Percentiles rank a stretch among this genome's conserved stretches.
Conservation (phyloP, 2,329 filamentous ascomycete species). For the Curvularia sp. region DNA sequence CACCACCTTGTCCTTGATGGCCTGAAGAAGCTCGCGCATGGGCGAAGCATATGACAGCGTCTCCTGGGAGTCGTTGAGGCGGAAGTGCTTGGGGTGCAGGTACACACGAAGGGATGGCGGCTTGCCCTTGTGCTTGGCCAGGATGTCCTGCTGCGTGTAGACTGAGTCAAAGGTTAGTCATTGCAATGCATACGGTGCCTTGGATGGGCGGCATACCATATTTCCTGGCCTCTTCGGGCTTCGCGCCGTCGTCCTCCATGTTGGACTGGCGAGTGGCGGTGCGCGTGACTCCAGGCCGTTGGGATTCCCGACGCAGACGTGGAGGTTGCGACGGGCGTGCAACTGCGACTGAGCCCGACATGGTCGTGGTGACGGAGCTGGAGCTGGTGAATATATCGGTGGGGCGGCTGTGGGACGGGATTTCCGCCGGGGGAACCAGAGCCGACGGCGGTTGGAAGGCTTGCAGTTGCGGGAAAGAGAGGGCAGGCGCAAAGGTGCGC, state of each 20-base stretch:
- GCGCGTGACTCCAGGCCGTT: conserved; percentile 50
- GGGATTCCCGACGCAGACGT: conserved; percentile 54
- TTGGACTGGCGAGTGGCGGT: conserved; percentile 34
- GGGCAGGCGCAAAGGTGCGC: conserved; percentile 28
- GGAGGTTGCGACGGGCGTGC: conserved; percentile 52
- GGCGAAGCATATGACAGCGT: conserved; percentile 92
- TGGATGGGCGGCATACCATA: conserved; percentile 37
- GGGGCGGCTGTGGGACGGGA: conserved; percentile 26
- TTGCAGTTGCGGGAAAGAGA: conserved; percentile 1
- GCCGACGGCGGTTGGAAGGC: conserved; percentile 17
- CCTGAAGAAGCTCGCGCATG: conserved; percentile 82
- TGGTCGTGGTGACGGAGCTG: conserved; percentile 26
- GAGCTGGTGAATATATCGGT: conserved; percentile 19
- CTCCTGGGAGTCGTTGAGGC: conserved; percentile 86
- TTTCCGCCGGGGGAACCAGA: conserved; percentile 23
- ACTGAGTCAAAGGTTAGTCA: conserved; percentile 59
- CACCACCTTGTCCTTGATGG: conserved; percentile 76
- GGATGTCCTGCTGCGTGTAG: conserved; percentile 75
- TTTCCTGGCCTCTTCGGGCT: conserved; percentile 40
- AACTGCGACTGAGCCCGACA: conserved; percentile 46
- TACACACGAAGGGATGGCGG: conserved; percentile 87
- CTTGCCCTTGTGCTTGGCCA: conserved; percentile 77
- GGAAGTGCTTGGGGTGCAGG: conserved; percentile 81
- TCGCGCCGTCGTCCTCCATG: conserved; percentile 40
- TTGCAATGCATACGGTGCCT: conserved; percentile 1